Percentiles rank a stretch among this genome's conserved stretches.
These are phyloP conservation scores for Exophiala viscosa DNA, from an alignment of 2,329 filamentous ascomycete species.

Conservation along the genomic window DNA sequence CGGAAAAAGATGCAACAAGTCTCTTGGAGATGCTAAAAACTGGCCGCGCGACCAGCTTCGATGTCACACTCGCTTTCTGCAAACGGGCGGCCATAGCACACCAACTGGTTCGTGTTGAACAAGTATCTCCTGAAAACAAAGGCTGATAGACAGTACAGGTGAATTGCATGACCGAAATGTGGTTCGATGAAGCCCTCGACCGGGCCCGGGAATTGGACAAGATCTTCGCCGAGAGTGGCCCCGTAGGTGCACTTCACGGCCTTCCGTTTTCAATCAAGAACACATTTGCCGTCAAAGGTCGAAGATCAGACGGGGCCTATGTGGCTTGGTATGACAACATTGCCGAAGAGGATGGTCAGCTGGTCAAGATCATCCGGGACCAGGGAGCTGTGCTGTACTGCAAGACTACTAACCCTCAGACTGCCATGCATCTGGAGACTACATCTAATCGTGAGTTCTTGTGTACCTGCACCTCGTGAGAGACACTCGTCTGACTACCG, in stretches of 20 bases:
- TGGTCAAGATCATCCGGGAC: slow-evolving; percentile 27
- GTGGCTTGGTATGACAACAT: slow-evolving; percentile 14
- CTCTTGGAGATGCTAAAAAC: slow-evolving; percentile 29
- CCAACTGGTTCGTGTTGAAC: slow-evolving; percentile 44
- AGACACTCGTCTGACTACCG: slow-evolving; percentile 43
- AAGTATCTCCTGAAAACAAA: background rate
- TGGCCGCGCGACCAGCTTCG: background rate
- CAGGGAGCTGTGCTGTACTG: slow-evolving; percentile 50
- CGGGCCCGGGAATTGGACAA: slow-evolving; percentile 61
- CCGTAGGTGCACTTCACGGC: slow-evolving; percentile 6
- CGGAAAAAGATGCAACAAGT: slow-evolving; percentile 44
- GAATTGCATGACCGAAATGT: slow-evolving; percentile 40
- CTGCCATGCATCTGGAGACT: slow-evolving; percentile 35
- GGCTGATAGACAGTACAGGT: slow-evolving; percentile 10
- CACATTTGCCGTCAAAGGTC: slow-evolving; percentile 29
- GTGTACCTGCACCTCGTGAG: too few species aligned
- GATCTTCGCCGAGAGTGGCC: slow-evolving; percentile 59
- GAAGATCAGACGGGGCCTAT: slow-evolving; percentile 31
- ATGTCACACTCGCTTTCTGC: slow-evolving; percentile 42
- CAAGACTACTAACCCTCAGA: slow-evolving; percentile 52
- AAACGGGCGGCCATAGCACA: slow-evolving; percentile 38
- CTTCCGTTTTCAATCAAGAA: slow-evolving; percentile 24
- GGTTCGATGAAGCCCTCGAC: slow-evolving; percentile 44
- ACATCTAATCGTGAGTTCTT: slow-evolving; percentile 26
- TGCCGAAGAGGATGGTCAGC: slow-evolving; percentile 25